Percentiles rank a stretch among this genome's conserved stretches.
Evolutionary conservation across 2,329 filamentous ascomycete species (phyloP).

Genomic region (Phoma sp.): DNA sequence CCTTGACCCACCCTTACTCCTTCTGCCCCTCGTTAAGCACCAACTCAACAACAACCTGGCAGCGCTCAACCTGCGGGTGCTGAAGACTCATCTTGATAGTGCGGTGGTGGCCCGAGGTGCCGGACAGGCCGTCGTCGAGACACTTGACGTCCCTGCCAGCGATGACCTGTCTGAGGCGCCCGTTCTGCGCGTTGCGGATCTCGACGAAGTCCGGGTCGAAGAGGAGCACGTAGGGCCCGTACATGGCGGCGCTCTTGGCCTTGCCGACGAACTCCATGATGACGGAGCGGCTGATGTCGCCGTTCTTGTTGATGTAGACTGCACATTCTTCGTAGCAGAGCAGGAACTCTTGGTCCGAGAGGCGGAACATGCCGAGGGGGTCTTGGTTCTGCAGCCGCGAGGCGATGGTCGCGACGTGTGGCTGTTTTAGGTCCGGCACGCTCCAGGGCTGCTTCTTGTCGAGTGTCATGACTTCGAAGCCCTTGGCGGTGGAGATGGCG

Average conservation of each 20-base stretch:
- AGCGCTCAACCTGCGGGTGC: slow-evolving; percentile 83
- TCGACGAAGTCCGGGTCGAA: slow-evolving; percentile 98
- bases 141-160: slow-evolving; percentile 88
- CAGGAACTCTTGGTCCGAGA: slow-evolving; percentile 80
- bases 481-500: slow-evolving; percentile 86
- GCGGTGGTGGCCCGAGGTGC: slow-evolving; percentile 57
- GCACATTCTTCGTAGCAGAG: slow-evolving; percentile 95
- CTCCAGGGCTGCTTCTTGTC: slow-evolving; percentile 97
- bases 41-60: slow-evolving; percentile 90
- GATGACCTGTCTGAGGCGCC: slow-evolving; percentile 90
- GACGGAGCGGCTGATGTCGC: slow-evolving; percentile 89
- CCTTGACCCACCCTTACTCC: slow-evolving; percentile 43
- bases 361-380: slow-evolving; percentile 93
- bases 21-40: slow-evolving; percentile 86
- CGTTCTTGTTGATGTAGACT: slow-evolving; percentile 97
- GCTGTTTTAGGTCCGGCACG: slow-evolving; percentile 82
- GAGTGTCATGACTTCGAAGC: slow-evolving; percentile 93
- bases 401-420: slow-evolving; percentile 83
- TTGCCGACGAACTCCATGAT: slow-evolving; percentile 99
- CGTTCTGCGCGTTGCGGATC: slow-evolving; percentile 95
- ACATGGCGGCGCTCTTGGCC: slow-evolving; percentile 84
- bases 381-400: slow-evolving; percentile 80
- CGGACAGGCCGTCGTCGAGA: slow-evolving; percentile 70
- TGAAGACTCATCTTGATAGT: slow-evolving; percentile 96
- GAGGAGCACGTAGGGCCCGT: slow-evolving; percentile 86